Base-by-base conservation (phyloP, 257 asterid genomes). In the Solanum megistacrolobum region DNA sequence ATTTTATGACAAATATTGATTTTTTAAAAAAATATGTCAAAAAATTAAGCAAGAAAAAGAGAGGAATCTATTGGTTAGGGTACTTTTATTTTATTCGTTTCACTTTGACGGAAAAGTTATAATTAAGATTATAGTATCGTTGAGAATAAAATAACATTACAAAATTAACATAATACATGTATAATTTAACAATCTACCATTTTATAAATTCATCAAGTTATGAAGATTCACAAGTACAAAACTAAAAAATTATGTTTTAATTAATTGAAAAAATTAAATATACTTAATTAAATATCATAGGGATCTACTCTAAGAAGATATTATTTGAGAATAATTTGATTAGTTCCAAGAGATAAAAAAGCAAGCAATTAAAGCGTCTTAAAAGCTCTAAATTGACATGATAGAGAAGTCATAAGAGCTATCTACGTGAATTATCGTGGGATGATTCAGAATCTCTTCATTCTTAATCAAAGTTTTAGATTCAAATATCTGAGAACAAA, bases 401-500 rank as follows among this genome's bases (percentile, higher is more conserved):
- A 62, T 62, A 62, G 31, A n/a, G 31, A 62, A 62, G 71, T 9
- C 35, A 12, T 5, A 5, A 27, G 1, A 21, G 58, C 3, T 48
- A 48, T 48, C 21, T 43, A 43, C 18, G 0, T 43, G 55, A 43
- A 12, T 43, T 58, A 2, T 20, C 6, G 2, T 60, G 6, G 29
- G 3, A 58, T 58, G 11, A 25, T 60, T 60, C 1, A 11, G 0
- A 4, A 60, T 60, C 0, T n/a, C 31, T 23, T 23, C 1, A 1
- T 9, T 9, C 3, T 62, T 23, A 58, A 62, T 23, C 0, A 62
- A 7, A 21, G 5, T 3, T 9, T 0, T 4, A 58, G 1, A 58
- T 3, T 58, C 2, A 0, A 58, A 9, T 58, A 58, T 0, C 0
- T 4, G 0, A 58, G 12, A 21, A 20, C 1, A 8, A 58, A 58